Percentiles rank a stretch among this genome's conserved stretches.
Conservation (phyloP, 768 basidiomycete genomes). For the Phylloporus sp. region DNA sequence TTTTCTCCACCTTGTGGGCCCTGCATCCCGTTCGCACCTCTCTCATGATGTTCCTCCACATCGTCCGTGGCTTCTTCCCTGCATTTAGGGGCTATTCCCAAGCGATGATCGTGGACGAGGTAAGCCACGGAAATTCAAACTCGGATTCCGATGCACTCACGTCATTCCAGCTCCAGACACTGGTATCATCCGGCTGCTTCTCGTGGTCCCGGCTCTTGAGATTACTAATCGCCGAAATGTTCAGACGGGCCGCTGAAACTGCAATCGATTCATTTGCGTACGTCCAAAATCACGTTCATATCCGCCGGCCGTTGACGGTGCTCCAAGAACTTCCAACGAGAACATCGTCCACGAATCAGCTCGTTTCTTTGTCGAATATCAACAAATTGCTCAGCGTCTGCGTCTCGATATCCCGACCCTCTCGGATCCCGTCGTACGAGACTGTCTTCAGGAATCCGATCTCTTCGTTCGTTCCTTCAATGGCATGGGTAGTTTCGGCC, state of each 20-base stretch:
- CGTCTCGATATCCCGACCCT: slow-evolving; percentile 76
- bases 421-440: slow-evolving; percentile 64
- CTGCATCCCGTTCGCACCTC: slow-evolving; percentile 65
- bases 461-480: slow-evolving; percentile 78
- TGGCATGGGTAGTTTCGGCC: slow-evolving; percentile 67
- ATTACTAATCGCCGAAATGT: slow-evolving; percentile 57
- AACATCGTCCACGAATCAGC: slow-evolving; percentile 68
- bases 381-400: slow-evolving; percentile 72
- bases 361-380: slow-evolving; percentile 69
- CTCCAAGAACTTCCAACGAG: slow-evolving; percentile 61
- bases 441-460: slow-evolving; percentile 82
- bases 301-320: slow-evolving; percentile 5
- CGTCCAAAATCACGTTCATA: slow-evolving; percentile 31
- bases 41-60: slow-evolving; percentile 66
- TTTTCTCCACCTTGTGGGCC: slow-evolving; percentile 46
- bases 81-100: slow-evolving; percentile 84
- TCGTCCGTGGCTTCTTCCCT: slow-evolving; percentile 70
- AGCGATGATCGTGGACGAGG: slow-evolving; percentile 82
- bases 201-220: slow-evolving; percentile 60
- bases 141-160: not conserved
- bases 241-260: slow-evolving; percentile 59
- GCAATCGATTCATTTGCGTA: slow-evolving; percentile 70
- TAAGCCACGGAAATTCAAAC: slow-evolving; percentile 31
- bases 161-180: slow-evolving; percentile 52
- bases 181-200: slow-evolving; percentile 68